phyloP scores from a whole-genome alignment of 805 yeast species.

The Kodamaea fukazawae region DNA sequence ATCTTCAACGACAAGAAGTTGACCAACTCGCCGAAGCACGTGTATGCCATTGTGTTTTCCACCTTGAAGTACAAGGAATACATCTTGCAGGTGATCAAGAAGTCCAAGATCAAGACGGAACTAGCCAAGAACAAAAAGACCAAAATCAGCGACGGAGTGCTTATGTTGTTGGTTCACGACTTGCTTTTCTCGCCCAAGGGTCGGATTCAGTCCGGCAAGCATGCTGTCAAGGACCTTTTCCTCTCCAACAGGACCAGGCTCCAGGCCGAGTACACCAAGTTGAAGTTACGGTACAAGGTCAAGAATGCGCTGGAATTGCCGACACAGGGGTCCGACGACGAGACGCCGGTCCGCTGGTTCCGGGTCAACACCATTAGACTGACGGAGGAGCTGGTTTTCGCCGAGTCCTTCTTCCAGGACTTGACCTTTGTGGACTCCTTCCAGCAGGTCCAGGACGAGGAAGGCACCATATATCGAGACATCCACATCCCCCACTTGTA shows the following conservation, averaged over 20 bases:
- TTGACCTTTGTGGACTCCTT: conserved; percentile 47
- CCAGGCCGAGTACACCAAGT: conserved; percentile 74
- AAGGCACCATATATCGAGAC: conserved; percentile 71
- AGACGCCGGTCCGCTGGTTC: conserved; percentile 79
- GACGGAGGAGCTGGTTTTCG: conserved; percentile 36
- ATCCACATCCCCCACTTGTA: conserved; percentile 68
- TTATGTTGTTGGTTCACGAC: conserved; percentile 76
- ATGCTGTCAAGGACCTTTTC: conserved; percentile 78
- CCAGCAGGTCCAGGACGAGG: conserved; percentile 35
- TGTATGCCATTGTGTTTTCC: conserved; percentile 79
- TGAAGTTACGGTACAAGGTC: conserved; percentile 72
- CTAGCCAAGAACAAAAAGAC: conserved; percentile 19
- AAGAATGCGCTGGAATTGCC: conserved; percentile 49
- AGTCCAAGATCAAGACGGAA: conserved; percentile 55
- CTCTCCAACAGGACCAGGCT: conserved; percentile 76
- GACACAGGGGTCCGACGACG: conserved; percentile 47
- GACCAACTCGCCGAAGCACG: conserved; percentile 68
- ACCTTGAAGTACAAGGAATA: conserved; percentile 69
- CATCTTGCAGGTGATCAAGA: conserved; percentile 59
- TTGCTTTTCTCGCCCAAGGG: conserved; percentile 70
- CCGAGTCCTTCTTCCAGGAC: conserved; percentile 36
- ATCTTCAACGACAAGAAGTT: conserved; percentile 35
- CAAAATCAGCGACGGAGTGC: conserved; percentile 51
- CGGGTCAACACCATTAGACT: conserved; percentile 66
- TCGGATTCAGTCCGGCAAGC: conserved; percentile 85